Evolutionary conservation across 169 alveolate species (phyloP), one percentile per base, ranked within the genome.

Genomic region (Ichthyophthirius multifiliis): DNA sequence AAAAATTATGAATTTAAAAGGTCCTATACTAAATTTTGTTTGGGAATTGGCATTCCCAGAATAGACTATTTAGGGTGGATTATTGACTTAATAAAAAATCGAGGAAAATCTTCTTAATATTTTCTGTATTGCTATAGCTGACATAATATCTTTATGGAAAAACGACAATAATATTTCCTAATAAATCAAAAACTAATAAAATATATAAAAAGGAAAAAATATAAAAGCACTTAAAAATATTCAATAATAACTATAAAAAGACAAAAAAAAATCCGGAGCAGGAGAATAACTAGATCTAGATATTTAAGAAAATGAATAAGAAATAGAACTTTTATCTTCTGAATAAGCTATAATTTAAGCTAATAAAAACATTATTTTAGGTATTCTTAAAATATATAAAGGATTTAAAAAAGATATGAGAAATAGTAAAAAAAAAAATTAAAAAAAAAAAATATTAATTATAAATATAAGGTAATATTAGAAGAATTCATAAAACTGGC

Each of bases 11-110:
- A 55, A 55, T 27, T 18, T 55, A 3, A 55, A 75, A 44, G 31
- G 48, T 64, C 84, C 84, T 2, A 48, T 78, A 0, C 43, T 78
- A 63, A 47, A 65, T n/a, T 78, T 78, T 43, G 43, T 78, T 31
- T 78, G 84, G 84, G 84, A 78, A 43, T 78, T 78, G 35, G 84
- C 84, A 64, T 78, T 44, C 55, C 84, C 84, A 15, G 35, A 34
- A 27, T 37, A 47, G 35, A 45, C 30, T 18, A 23, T 27, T 44
- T 45, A 47, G 10, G 41, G 55, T n/a, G n/a, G n/a, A n/a, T n/a
- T n/a, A n/a, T n/a, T n/a, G n/a, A n/a, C n/a, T n/a, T n/a, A n/a
- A n/a, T n/a, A n/a, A 20, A 43, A 63, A 43, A 41, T 37, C 34
- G 43, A 62, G 44, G 84, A 78, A 15, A 73, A 78, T 64, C 43